A percentile compares a stretch with the other conserved stretches of the same genome.
Evolutionary conservation across 108 stramenopile genomes (phyloP).

Genomic region (Nitzschia putrida): DNA sequence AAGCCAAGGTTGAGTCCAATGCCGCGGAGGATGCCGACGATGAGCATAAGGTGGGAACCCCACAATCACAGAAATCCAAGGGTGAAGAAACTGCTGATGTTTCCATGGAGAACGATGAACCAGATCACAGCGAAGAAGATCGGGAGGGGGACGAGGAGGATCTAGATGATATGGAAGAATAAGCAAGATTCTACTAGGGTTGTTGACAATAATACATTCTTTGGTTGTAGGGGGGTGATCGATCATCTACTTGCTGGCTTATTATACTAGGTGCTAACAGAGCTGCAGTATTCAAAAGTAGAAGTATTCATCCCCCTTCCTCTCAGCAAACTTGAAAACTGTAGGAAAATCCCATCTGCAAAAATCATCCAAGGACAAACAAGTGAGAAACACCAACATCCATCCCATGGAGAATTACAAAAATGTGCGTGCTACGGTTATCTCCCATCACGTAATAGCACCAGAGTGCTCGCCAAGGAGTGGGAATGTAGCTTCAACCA

Average conservation of each 20-base stretch:
- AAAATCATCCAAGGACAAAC: too few relatives aligned
- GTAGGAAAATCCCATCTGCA: not conserved
- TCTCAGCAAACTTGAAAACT: not conserved
- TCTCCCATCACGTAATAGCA: conserved; percentile 74
- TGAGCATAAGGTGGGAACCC: conserved; percentile 21
- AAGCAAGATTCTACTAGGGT: not conserved
- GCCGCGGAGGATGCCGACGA: conserved; percentile 21
- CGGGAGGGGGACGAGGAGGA: conserved; percentile 35
- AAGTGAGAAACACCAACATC: too few relatives aligned
- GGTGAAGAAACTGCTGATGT: conserved; percentile 12
- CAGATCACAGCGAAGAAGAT: conserved; percentile 33
- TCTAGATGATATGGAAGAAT: conserved; percentile 33
- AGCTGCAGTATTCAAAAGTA: too few relatives aligned
- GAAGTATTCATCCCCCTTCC: too few relatives aligned
- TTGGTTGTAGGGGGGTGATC: too few relatives aligned
- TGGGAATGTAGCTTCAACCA: conserved; percentile 73
- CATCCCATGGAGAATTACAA: conserved; percentile 4
- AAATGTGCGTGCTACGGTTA: conserved; percentile 77
- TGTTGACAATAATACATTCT: too few relatives aligned
- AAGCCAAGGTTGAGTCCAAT: conserved; percentile 34
- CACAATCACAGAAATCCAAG: conserved; percentile 16
- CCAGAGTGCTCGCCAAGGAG: conserved; percentile 80
- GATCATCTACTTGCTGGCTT: not conserved
- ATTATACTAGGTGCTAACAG: not conserved
- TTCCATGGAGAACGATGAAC: conserved; percentile 7